phyloP scores from a whole-genome alignment of 345 rosid species.

The Passiflora organensis region DNA sequence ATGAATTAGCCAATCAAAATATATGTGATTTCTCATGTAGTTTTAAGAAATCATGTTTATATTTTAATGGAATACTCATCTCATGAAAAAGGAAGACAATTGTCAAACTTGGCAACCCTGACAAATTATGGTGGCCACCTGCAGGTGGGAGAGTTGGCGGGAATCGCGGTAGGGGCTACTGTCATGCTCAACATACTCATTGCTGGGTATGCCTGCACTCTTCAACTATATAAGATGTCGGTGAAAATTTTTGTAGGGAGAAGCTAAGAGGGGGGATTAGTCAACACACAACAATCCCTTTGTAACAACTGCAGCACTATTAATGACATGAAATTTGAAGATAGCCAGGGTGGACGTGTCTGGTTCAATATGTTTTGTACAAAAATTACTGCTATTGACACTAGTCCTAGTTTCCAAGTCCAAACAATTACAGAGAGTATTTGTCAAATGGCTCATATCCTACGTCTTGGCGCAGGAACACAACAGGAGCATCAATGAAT shows the following conservation, averaged over 20 bases:
- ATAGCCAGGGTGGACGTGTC: too few species aligned
- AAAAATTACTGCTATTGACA: neutral
- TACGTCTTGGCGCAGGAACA: conserved; percentile 36
- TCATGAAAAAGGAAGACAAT: neutral
- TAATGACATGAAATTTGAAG: too few species aligned
- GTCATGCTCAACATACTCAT: conserved; percentile 87
- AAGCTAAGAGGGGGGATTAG: neutral
- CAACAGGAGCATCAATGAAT: conserved; percentile 85
- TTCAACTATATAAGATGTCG: neutral
- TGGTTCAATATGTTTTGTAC: neutral
- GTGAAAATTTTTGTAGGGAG: too few species aligned
- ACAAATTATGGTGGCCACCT: neutral
- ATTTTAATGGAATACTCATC: neutral
- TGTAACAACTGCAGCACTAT: too few species aligned
- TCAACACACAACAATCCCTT: neutral
- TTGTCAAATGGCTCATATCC: neutral
- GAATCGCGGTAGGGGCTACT: conserved; percentile 92
- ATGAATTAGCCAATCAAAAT: too few species aligned
- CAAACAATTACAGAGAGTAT: too few species aligned
- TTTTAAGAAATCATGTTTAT: too few species aligned
- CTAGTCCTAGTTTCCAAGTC: neutral
- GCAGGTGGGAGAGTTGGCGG: conserved; percentile 89
- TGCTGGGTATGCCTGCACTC: conserved; percentile 48
- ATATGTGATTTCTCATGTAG: too few species aligned
- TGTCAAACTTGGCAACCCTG: neutral